These are phyloP conservation scores for Penicillium pancosmium DNA, from an alignment of 495 filamentous ascomycete genomes.

Conservation along the genomic window DNA sequence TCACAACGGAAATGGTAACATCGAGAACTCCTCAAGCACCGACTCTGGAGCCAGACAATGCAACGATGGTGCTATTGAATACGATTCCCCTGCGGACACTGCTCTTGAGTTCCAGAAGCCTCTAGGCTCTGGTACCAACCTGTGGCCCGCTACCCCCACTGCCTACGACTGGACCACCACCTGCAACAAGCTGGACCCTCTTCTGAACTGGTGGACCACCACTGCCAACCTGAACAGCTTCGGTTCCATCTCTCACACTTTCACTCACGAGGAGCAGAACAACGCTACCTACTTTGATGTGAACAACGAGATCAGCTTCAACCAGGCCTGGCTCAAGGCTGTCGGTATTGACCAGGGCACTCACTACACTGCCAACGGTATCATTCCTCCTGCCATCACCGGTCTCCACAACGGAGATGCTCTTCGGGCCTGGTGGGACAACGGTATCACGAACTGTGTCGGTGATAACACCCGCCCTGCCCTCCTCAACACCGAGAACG, in stretches of 20 bases:
- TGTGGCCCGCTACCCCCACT: slow-evolving; percentile 54
- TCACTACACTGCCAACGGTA: slow-evolving; percentile 52
- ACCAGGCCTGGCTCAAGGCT: slow-evolving; percentile 59
- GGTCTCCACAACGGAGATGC: slow-evolving; percentile 68
- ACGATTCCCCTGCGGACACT: slow-evolving; percentile 45
- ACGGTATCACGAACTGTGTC: slow-evolving; percentile 61
- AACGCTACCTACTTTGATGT: slow-evolving; percentile 64
- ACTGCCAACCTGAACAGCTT: slow-evolving; percentile 53
- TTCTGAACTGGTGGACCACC: slow-evolving; percentile 54
- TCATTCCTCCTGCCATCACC: slow-evolving; percentile 67
- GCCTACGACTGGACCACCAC: slow-evolving; percentile 49
- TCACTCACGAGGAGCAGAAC: slow-evolving; percentile 61
- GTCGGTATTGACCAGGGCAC: slow-evolving; percentile 45
- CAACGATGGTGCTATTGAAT: slow-evolving; percentile 41
- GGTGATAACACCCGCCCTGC: slow-evolving; percentile 63
- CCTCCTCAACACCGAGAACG: slow-evolving; percentile 50
- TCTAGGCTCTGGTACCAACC: slow-evolving; percentile 55
- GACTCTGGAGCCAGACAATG: slow-evolving; percentile 35
- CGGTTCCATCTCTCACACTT: slow-evolving; percentile 63
- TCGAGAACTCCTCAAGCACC: slow-evolving; percentile 46
- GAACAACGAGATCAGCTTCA: slow-evolving; percentile 60
- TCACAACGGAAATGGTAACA: slow-evolving; percentile 65
- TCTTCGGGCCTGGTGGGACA: slow-evolving; percentile 59
- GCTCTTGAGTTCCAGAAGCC: slow-evolving; percentile 59
- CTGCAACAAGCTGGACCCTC: slow-evolving; percentile 52